Conservation (phyloP, 768 basidiomycete species). For the Ephemerocybe angulata region DNA sequence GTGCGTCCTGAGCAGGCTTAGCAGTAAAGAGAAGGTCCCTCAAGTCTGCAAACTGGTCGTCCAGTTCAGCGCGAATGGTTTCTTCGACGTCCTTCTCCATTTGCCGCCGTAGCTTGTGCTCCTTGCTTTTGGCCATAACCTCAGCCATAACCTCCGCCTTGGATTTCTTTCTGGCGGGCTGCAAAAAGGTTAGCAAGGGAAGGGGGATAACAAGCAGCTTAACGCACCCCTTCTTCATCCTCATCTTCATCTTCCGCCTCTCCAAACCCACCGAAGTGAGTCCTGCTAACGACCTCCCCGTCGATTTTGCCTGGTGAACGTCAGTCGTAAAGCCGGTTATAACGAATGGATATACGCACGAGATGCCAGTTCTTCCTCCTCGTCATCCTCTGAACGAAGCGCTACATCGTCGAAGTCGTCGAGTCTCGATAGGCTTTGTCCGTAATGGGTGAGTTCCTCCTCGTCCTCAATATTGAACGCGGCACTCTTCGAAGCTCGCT, state of each 20-base stretch:
- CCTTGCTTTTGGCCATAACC: slow-evolving; percentile 95
- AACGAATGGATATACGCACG: neutral
- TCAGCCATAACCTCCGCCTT: slow-evolving; percentile 98
- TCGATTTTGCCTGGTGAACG: slow-evolving; percentile 58
- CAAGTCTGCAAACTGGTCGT: slow-evolving; percentile 80
- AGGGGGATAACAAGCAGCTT: neutral
- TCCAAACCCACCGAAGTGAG: slow-evolving; percentile 86
- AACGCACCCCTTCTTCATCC: slow-evolving; percentile 39
- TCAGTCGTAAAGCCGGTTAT: neutral
- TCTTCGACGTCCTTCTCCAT: slow-evolving; percentile 83
- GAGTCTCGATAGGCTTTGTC: slow-evolving; percentile 78
- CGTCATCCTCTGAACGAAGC: slow-evolving; percentile 54
- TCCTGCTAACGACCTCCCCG: slow-evolving; percentile 56
- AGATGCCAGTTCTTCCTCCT: slow-evolving; percentile 51
- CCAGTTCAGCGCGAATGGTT: slow-evolving; percentile 81
- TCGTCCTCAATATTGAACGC: slow-evolving; percentile 91
- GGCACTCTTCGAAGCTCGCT: slow-evolving; percentile 68
- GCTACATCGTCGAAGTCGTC: slow-evolving; percentile 81
- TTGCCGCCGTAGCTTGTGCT: slow-evolving; percentile 91
- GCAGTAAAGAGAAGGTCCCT: slow-evolving; percentile 66
- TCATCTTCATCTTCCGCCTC: slow-evolving; percentile 59
- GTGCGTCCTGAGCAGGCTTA: slow-evolving; percentile 33
- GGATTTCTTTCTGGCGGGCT: slow-evolving; percentile 84
- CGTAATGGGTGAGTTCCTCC: slow-evolving; percentile 88
- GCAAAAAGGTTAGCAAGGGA: slow-evolving; percentile 6